Evolutionary conservation across 2,329 filamentous ascomycete species (phyloP).

Genomic region (Fusarium sp.): DNA sequence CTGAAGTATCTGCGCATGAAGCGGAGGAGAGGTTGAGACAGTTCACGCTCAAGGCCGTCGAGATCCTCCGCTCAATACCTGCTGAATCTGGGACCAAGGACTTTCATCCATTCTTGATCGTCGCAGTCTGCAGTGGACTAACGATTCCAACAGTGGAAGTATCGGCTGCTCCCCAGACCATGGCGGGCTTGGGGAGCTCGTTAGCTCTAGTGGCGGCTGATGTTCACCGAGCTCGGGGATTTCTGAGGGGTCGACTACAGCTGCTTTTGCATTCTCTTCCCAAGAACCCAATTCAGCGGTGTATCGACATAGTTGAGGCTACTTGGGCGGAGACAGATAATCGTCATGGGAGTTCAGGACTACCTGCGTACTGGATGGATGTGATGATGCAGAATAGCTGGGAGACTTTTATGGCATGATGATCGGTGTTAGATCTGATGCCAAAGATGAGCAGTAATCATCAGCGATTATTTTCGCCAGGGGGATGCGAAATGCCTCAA

Average conservation of each 20-base stretch:
- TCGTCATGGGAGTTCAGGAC: accelerated
- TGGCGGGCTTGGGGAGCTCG: not conserved
- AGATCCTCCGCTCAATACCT: not conserved
- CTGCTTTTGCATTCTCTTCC: not conserved
- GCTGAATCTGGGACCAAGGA: not conserved
- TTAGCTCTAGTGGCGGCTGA: not conserved
- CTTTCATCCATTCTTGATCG: not conserved
- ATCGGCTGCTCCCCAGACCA: accelerated
- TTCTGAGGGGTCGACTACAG: not conserved
- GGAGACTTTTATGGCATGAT: not conserved
- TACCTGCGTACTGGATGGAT: not conserved
- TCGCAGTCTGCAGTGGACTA: not conserved
- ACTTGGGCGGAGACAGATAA: not conserved
- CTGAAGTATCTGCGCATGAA: not conserved
- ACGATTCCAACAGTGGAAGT: not conserved
- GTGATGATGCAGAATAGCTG: not conserved
- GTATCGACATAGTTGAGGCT: not conserved
- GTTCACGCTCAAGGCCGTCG: not conserved
- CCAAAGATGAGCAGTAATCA: accelerated
- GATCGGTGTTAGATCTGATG: accelerated
- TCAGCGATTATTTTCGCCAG: accelerated
- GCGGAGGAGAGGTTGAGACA: not conserved
- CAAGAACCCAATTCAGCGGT: not conserved
- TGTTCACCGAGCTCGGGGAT: not conserved
- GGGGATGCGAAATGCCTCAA: not conserved